Conservation (phyloP, 1,284 basidiomycete genomes). For the Cystobasidium slooffiae region DNA sequence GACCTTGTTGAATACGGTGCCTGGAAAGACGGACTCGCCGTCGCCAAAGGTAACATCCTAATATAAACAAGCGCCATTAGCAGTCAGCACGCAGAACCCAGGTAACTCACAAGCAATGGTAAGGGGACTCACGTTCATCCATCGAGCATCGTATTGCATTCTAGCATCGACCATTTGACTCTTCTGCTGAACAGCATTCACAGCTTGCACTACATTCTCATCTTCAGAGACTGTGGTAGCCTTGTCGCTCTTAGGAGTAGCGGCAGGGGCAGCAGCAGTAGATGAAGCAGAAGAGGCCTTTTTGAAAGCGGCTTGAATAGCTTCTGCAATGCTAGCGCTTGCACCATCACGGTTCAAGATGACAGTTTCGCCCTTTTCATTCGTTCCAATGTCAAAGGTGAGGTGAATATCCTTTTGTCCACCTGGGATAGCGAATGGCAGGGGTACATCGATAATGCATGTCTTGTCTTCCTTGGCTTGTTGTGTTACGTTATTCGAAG, state of each 20-base stretch:
- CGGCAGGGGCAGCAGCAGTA: no score
- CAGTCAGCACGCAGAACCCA: not conserved
- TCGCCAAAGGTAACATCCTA: slow-evolving; percentile 50
- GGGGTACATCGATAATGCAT: slow-evolving; percentile 45
- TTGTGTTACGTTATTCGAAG: not conserved
- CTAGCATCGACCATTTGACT: not conserved
- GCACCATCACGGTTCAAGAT: slow-evolving; percentile 8
- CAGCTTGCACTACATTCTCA: slow-evolving; percentile 33
- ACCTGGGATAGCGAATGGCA: slow-evolving; percentile 29
- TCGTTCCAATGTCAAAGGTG: slow-evolving; percentile 33
- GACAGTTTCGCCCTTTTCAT: slow-evolving; percentile 42
- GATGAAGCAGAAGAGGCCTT: slow-evolving; percentile 31
- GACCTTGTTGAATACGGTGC: slow-evolving; percentile 49
- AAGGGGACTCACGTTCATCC: slow-evolving; percentile 40
- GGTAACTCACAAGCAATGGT: not conserved
- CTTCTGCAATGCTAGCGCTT: not conserved
- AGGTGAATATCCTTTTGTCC: slow-evolving; percentile 35
- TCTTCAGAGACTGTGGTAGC: slow-evolving; percentile 6
- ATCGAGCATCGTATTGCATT: slow-evolving; percentile 40
- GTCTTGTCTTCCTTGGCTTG: slow-evolving; percentile 32
- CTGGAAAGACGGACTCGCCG: slow-evolving; percentile 49
- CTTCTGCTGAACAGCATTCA: slow-evolving; percentile 8
- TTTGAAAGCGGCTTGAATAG: not conserved
- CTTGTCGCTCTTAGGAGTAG: not conserved
- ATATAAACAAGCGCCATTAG: not conserved